Evolutionary conservation across 73 alveolate species (phyloP).

Genomic region (Paramecium primaurelia): DNA sequence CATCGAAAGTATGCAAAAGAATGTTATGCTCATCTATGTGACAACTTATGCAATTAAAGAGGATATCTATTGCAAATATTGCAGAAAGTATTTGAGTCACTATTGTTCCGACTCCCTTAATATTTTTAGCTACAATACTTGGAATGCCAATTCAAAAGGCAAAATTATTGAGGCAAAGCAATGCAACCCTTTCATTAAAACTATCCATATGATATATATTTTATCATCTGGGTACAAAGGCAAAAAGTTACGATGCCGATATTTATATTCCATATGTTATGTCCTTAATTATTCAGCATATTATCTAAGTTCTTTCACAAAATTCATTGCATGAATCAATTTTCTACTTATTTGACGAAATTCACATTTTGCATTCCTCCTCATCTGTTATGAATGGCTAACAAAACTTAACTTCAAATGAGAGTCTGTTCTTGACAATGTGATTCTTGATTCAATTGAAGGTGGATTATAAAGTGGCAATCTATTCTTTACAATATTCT

Average conservation of each 20-base stretch:
- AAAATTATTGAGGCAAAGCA: neutral
- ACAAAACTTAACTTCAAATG: neutral
- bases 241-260: neutral
- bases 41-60: neutral
- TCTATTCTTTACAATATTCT: neutral
- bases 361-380: neutral
- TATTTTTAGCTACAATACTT: neutral
- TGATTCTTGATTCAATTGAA: neutral
- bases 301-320: neutral
- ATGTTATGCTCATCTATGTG: conserved; percentile 27
- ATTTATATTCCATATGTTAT: neutral
- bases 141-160: conserved; percentile 1
- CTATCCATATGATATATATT: neutral
- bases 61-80: neutral
- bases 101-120: neutral
- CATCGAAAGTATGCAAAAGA: neutral
- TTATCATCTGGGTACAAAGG: conserved; percentile 39
- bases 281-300: neutral
- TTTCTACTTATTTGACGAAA: neutral
- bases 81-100: neutral
- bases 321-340: neutral
- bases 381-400: neutral
- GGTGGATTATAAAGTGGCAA: neutral
- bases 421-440: neutral
- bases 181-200: neutral